phyloP scores from a whole-genome alignment of 768 basidiomycete species.

The Naganishia friedmannii region DNA sequence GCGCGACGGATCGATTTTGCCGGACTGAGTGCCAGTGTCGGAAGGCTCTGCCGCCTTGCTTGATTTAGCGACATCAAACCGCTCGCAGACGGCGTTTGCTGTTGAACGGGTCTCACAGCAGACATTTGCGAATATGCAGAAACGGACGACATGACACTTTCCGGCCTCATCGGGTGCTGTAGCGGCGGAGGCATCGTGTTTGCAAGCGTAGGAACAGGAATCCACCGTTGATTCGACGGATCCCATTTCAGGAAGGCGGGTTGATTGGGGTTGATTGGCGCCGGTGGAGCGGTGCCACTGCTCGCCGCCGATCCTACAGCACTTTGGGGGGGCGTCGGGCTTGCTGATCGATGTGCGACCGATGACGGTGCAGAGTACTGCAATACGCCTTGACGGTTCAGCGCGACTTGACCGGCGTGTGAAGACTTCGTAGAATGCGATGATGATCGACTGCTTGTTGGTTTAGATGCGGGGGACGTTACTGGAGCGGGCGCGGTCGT shows the following conservation, averaged over 20 bases:
- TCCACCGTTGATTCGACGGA: constrained; percentile 29
- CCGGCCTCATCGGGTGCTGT: background rate
- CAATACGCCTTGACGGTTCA: background rate
- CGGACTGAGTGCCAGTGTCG: constrained; percentile 16
- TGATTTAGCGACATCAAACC: background rate
- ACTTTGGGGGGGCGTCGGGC: constrained; percentile 13
- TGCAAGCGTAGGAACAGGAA: constrained; percentile 13
- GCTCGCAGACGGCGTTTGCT: background rate
- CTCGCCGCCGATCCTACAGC: background rate
- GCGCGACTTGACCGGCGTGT: background rate
- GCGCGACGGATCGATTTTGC: constrained; percentile 5
- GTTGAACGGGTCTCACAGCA: background rate
- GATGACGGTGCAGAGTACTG: background rate
- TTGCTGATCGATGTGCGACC: background rate
- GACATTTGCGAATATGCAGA: constrained; percentile 32
- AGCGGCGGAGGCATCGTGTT: background rate
- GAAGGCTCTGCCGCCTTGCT: constrained; percentile 29
- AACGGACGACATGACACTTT: constrained; percentile 27
- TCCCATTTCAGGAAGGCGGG: constrained; percentile 33
- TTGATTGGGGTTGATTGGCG: constrained; percentile 25
- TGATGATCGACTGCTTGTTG: constrained; percentile 15
- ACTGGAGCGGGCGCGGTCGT: background rate
- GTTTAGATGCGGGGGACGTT: background rate
- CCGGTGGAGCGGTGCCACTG: background rate
- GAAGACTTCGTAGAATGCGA: constrained; percentile 9